Percentiles rank a stretch among this genome's conserved stretches.
phyloP scores from a whole-genome alignment of 78 protist species.

The Cavenderia fasciculata region DNA sequence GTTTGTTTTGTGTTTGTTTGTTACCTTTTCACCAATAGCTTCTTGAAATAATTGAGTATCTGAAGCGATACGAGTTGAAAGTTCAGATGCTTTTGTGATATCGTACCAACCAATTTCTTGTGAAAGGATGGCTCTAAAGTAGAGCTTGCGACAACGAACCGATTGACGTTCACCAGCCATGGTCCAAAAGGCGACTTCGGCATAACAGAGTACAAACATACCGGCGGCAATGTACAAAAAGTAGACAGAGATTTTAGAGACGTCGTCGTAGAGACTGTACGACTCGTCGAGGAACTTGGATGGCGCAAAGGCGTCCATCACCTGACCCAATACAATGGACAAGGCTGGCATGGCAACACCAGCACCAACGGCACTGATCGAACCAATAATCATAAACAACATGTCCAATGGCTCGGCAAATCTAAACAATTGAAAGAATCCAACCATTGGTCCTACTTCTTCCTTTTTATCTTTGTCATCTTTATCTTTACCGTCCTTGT shows the following conservation, averaged over 20 bases:
- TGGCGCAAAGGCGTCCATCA: conserved; percentile 38
- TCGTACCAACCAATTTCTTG: conserved; percentile 88
- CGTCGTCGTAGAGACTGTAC: not conserved
- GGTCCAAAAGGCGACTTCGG: conserved; percentile 58
- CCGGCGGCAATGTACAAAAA: conserved; percentile 54
- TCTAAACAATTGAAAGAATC: conserved; percentile 42
- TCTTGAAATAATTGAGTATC: conserved; percentile 77
- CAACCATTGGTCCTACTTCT: not conserved
- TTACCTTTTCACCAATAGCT: conserved; percentile 79
- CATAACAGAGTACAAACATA: conserved; percentile 48
- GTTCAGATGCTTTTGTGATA: conserved; percentile 22
- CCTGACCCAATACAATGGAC: conserved; percentile 61
- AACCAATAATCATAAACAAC: conserved; percentile 36
- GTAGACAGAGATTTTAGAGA: conserved; percentile 10
- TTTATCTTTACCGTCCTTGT: not conserved
- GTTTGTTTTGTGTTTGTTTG: no score
- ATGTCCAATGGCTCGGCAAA: conserved; percentile 43
- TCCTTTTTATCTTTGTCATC: conserved; percentile 25
- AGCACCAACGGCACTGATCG: conserved; percentile 49
- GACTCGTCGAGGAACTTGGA: conserved; percentile 3
- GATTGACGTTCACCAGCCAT: conserved; percentile 75
- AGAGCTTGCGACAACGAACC: conserved; percentile 37
- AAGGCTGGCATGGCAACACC: conserved; percentile 77
- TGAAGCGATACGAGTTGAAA: conserved; percentile 48
- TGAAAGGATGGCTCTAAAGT: conserved; percentile 73